Base-by-base conservation (phyloP, 2,329 filamentous ascomycete genomes). In the Aureobasidium vineae region DNA sequence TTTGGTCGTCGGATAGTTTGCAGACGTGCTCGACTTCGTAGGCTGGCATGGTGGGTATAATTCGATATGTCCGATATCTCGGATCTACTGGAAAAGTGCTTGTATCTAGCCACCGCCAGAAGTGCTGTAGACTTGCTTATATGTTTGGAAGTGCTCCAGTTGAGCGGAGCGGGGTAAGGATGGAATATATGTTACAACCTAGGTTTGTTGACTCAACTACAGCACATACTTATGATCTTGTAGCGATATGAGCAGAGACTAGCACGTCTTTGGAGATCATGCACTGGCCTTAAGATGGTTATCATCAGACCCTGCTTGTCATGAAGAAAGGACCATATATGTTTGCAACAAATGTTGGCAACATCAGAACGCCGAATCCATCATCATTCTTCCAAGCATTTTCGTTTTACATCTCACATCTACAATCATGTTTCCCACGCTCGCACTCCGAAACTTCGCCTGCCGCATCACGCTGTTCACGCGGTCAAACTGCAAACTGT, bases 391-490 rank as follows among this genome's bases (percentile, higher is more conserved):
- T 5, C n/a, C 1, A 36, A 53, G 11, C 50, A 36, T 10, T 59
- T 38, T 19, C 59, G 21, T 28, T 21, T 19, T 13, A 41, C 43
- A 50, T 33, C 13, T 19, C 16, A 50, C 31, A 63, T 31, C 59
- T n/a, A 63, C 40, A 43, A 21, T 21, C 43, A 67, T 67, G 66
- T 52, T 63, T 49, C 57, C 49, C 13, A 57, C 66, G 1, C 56
- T 52, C 28, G 72, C 72, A 31, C 73, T 79, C 41, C 73, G 78
- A 26, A 73, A 76, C 47, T 71, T 70, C 49, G 70, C 70, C 33
- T 77, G 75, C 63, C 84, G 88, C 67, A 88, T 93, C 72, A 93
- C 90, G 0, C 81, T 93, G 38, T 93, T 93, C 76, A 91, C 88
- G 2, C 85, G 90, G 49, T 80, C 85, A 41, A 87, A 87, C 68